Evolutionary conservation across 208 protist species (phyloP).

Genomic region (Leishmania arabica): DNA sequence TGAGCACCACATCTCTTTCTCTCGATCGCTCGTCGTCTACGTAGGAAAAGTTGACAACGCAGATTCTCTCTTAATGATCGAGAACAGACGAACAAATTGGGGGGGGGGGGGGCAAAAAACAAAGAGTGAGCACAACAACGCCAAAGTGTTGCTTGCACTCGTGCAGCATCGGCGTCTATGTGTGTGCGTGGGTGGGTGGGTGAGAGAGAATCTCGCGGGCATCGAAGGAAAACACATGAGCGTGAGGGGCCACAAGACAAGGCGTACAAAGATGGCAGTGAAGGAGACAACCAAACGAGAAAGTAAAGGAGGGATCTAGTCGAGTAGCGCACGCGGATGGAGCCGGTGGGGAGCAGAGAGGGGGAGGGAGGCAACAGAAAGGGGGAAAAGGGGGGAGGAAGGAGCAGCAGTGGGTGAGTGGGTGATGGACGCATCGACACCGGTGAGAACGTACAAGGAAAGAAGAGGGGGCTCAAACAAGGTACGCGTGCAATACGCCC

Average conservation of each 20-base stretch:
- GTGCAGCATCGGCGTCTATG: not conserved
- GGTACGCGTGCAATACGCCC: not conserved
- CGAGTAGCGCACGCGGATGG: not conserved
- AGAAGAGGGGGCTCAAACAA: not conserved
- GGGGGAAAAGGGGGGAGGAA: not conserved
- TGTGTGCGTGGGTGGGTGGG: not conserved
- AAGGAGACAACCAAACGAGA: not conserved
- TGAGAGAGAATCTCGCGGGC: not conserved
- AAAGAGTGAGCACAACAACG: not conserved
- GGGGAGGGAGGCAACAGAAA: not conserved
- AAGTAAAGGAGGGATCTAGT: not conserved
- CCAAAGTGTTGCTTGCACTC: not conserved
- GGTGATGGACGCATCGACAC: not conserved
- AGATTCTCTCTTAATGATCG: not conserved
- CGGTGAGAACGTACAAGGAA: not conserved
- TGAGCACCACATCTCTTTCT: not conserved
- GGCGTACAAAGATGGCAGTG: not conserved
- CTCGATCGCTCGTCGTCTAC: not conserved
- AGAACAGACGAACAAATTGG: not conserved
- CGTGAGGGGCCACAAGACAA: not conserved
- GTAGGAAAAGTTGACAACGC: not conserved
- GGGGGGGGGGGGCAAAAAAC: not conserved
- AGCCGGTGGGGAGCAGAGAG: not conserved
- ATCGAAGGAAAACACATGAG: not conserved
- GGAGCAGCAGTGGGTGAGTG: no score